These are phyloP conservation scores for Boletus pseudo-olivaceus DNA, from an alignment of 768 basidiomycete genomes.

Conservation along the genomic window DNA sequence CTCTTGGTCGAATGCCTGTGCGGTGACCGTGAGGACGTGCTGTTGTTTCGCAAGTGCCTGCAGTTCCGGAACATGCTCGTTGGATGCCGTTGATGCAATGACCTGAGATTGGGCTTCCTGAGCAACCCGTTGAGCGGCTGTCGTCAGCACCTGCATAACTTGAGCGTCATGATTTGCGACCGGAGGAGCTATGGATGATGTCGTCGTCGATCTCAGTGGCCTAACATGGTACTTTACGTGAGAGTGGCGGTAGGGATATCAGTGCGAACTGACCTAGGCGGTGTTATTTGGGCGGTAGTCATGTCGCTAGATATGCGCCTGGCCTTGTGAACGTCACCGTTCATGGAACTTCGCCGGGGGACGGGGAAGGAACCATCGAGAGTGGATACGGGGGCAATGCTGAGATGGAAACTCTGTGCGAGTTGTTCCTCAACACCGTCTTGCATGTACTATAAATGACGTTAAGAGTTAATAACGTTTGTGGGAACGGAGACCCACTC, in stretches of 20 bases:
- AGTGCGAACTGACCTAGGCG: constrained; percentile 25
- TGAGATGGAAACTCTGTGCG: constrained; percentile 62
- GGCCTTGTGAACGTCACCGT: constrained; percentile 39
- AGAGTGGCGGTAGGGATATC: neutral
- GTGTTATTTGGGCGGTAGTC: constrained; percentile 30
- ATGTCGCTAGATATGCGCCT: constrained; percentile 43
- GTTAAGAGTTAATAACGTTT: constrained; percentile 8
- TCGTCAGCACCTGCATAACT: constrained; percentile 74
- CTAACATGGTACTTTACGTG: constrained; percentile 13
- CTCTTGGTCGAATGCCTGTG: constrained; percentile 73
- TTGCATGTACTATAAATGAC: constrained; percentile 44
- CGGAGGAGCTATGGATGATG: constrained; percentile 31
- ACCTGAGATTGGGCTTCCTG: constrained; percentile 70
- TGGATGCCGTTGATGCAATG: constrained; percentile 48
- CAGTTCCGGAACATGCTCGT: constrained; percentile 44
- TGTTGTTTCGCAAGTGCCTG: constrained; percentile 78
- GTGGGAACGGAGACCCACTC: constrained; percentile 44
- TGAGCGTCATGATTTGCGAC: constrained; percentile 56
- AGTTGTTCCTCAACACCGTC: constrained; percentile 74
- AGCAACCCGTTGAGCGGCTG: constrained; percentile 73
- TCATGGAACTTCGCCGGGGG: constrained; percentile 47
- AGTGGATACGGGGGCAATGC: constrained; percentile 63
- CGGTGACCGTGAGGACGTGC: constrained; percentile 68
- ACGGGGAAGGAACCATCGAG: constrained; percentile 43
- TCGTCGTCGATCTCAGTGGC: constrained; percentile 31